phyloP scores from a whole-genome alignment of 176 grass and related monocot genomes.

The Themeda triandra region DNA sequence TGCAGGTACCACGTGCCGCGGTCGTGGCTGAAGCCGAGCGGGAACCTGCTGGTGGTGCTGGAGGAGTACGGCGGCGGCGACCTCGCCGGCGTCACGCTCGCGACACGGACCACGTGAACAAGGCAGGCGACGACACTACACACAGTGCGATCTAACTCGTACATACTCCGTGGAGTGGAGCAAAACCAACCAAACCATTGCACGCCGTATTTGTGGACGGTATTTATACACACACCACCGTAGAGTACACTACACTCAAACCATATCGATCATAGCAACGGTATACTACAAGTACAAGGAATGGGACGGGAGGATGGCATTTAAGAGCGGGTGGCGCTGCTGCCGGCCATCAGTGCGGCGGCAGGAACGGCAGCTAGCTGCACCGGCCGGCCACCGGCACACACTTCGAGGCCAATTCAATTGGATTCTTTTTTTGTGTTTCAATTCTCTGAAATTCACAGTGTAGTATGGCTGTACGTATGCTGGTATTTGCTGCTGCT shows the following conservation, averaged over 20 bases:
- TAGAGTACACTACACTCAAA: not conserved
- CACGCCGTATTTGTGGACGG: not conserved
- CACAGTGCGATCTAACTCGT: not conserved
- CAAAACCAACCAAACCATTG: not conserved
- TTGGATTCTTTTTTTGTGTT: not conserved
- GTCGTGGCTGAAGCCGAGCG: slow-evolving; percentile 69
- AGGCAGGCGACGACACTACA: too few relatives aligned
- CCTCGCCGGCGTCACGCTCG: slow-evolving; percentile 42
- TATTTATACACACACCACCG: slow-evolving; percentile 12
- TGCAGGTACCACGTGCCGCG: slow-evolving; percentile 79
- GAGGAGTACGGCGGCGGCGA: slow-evolving; percentile 77
- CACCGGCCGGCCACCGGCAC: slow-evolving; percentile 10
- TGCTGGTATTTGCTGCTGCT: too few relatives aligned
- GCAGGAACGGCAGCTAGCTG: slow-evolving; percentile 21
- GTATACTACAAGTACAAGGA: not conserved
- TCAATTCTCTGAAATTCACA: not conserved
- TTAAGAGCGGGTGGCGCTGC: slow-evolving; percentile 4
- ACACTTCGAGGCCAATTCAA: not conserved
- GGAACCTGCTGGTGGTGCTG: slow-evolving; percentile 66
- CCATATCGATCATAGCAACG: not conserved
- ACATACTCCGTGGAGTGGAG: not conserved
- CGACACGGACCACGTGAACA: slow-evolving; percentile 47
- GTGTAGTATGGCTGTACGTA: too few relatives aligned
- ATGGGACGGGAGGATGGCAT: not conserved
- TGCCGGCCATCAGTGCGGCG: slow-evolving; percentile 32